Base-by-base conservation (phyloP, 2,329 filamentous ascomycete species). In the Fusarium setosum region DNA sequence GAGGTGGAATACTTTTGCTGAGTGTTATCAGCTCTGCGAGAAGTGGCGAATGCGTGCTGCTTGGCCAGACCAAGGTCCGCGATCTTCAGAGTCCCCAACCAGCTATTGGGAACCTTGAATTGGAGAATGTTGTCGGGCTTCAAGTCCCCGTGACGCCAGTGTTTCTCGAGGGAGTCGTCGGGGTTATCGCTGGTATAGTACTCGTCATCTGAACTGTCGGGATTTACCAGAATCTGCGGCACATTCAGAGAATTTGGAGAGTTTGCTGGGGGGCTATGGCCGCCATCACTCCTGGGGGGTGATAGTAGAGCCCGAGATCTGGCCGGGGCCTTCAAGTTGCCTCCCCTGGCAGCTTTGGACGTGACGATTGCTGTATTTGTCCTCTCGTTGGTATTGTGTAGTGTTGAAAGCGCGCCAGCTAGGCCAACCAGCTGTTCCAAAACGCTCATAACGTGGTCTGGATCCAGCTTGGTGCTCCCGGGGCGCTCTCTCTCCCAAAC, bases 41-140 rank as follows among this genome's bases (percentile, higher is more conserved):
- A 24, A 1, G 63, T 66, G 1, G 53, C 58, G 2, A 65, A 40
- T 1, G 31, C 47, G 9, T 66, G 63, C 29, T 66, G 61, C 11
- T 66, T 66, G 31, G 61, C 58, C 3, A 66, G 24, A 2, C 61
- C 63, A 0, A 66, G 50, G 29, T 65, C 61, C 3, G 63, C 63
- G 4, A 65, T 62, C 13, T 66, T 66, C 7, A 65, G 58, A 4
- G 42, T 59, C 15, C 63, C 63, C 1, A 65, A 34, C 52, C 61
- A 61, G 3, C 20, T 3, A 15, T 11, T 10, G 5, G 34, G 6
- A 6, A 50, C 38, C 3, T 9, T 44, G 9, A 68, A 68, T 13
- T 35, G 21, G 6, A 68, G 60, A 23, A 68, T 67, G 1, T 64
- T 68, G 0, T 67, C 63, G 0, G 65, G 65, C 21, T 67, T 68